phyloP scores from a whole-genome alignment of 768 basidiomycete species.

The Strobilomyces echinocephalus region DNA sequence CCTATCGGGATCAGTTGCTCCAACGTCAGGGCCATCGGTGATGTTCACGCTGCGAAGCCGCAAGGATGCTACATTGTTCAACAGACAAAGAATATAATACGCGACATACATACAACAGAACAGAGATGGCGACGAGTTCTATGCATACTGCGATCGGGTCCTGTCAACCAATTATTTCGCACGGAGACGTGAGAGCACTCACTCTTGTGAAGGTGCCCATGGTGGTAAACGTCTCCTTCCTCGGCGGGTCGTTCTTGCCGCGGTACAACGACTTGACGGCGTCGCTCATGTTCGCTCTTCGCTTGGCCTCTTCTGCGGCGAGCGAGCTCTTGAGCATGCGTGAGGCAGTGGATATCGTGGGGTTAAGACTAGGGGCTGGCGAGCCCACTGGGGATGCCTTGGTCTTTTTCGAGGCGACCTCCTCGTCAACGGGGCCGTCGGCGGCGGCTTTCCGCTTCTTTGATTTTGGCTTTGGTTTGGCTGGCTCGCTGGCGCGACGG shows the following conservation, averaged over 20 bases:
- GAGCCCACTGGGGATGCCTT: constrained; percentile 18
- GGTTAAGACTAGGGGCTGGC: constrained; percentile 36
- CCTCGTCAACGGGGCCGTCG: constrained; percentile 24
- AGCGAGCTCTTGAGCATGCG: constrained; percentile 67
- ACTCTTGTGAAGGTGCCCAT: constrained; percentile 90
- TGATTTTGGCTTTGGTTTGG: constrained; percentile 44
- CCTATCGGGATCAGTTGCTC: neutral
- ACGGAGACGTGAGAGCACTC: constrained; percentile 28
- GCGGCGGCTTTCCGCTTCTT: constrained; percentile 61
- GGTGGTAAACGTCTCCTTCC: constrained; percentile 88
- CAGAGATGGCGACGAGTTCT: neutral
- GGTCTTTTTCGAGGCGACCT: constrained; percentile 42
- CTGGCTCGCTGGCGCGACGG: constrained; percentile 51
- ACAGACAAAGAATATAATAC: neutral
- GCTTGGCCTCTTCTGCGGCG: constrained; percentile 76
- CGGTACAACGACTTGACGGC: constrained; percentile 79
- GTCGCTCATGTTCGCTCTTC: constrained; percentile 79
- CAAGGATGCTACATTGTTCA: neutral
- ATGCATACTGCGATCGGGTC: constrained; percentile 19
- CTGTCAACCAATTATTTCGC: neutral
- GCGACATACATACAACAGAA: constrained; percentile 10
- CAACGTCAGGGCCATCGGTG: neutral
- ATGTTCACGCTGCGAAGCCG: neutral
- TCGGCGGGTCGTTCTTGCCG: constrained; percentile 47
- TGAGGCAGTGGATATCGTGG: constrained; percentile 52